Evolutionary conservation across 345 rosid species (phyloP).

Genomic region (Xanthoceras sorbifolium): DNA sequence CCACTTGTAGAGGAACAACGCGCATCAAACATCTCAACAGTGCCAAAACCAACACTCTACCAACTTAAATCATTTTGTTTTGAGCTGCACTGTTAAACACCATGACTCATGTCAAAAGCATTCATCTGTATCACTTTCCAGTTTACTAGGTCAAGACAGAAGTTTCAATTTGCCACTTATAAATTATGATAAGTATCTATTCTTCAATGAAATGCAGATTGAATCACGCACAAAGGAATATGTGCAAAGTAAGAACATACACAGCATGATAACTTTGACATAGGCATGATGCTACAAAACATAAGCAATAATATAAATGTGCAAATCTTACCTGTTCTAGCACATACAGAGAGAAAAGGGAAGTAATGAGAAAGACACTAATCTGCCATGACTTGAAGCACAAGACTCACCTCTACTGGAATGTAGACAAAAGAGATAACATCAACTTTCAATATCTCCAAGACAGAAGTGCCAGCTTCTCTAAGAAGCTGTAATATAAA

Average conservation of each 20-base stretch:
- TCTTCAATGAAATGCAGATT: background rate
- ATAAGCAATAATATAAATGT: background rate
- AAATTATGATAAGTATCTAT: background rate
- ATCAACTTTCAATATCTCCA: slow-evolving; percentile 92
- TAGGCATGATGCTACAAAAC: background rate
- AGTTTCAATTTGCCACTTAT: background rate
- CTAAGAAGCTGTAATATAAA: slow-evolving; percentile 72
- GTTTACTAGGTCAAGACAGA: background rate
- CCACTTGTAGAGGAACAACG: background rate
- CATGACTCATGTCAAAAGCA: slow-evolving; percentile 13
- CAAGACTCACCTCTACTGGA: slow-evolving; percentile 67
- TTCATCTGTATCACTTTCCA: background rate
- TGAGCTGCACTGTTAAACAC: background rate
- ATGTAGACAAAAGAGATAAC: slow-evolving; percentile 76
- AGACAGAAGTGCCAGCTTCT: slow-evolving; percentile 70
- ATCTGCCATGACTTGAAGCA: slow-evolving; percentile 22
- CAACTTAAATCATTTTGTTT: slow-evolving; percentile 7
- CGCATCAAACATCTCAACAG: background rate
- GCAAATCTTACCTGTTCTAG: slow-evolving; percentile 9
- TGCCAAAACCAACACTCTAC: background rate
- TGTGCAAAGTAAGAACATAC: background rate
- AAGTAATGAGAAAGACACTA: slow-evolving; percentile 18
- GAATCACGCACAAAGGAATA: slow-evolving; percentile 12
- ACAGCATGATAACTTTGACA: background rate
- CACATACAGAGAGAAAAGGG: slow-evolving; percentile 6